Percentiles rank a stretch among this genome's conserved stretches.
These are phyloP conservation scores for Trichoderma afroharzianum DNA, from an alignment of 2,329 filamentous ascomycete genomes.

Conservation along the genomic window DNA sequence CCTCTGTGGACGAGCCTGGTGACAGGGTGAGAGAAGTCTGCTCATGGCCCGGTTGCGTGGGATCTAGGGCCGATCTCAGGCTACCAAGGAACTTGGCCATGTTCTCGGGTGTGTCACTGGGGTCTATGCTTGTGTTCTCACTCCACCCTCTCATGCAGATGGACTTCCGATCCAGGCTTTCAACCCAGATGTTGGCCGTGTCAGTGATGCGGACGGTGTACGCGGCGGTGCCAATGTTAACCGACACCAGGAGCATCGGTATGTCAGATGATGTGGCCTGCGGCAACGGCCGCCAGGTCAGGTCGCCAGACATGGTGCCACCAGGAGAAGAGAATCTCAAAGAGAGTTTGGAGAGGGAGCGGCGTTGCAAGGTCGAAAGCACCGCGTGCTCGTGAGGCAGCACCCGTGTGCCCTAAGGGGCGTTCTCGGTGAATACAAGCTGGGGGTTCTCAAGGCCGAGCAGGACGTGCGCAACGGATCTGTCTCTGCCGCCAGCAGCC, in stretches of 20 bases:
- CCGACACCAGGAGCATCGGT: conserved; percentile 62
- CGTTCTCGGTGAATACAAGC: conserved; percentile 18
- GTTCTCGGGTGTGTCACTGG: conserved; percentile 64
- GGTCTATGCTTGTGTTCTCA: conserved; percentile 68
- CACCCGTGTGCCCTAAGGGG: conserved; percentile 3
- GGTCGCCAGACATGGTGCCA: conserved; percentile 30
- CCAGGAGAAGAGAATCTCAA: background rate
- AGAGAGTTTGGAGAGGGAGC: background rate
- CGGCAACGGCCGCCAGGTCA: conserved; percentile 48
- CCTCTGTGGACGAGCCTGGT: conserved; percentile 30
- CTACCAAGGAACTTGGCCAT: conserved; percentile 64
- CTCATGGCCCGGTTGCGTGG: conserved; percentile 40
- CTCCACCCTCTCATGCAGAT: conserved; percentile 61
- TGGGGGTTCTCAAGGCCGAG: conserved; percentile 1
- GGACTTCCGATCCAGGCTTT: conserved; percentile 56
- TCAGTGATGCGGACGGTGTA: conserved; percentile 70
- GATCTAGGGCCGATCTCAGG: conserved; percentile 52
- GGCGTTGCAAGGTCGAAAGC: background rate
- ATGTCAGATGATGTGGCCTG: conserved; percentile 38
- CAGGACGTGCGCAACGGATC: conserved; percentile 8
- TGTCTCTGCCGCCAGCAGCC: background rate
- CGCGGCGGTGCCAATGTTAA: conserved; percentile 48
- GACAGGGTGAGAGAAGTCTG: conserved; percentile 45
- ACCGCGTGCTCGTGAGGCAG: conserved; percentile 6
- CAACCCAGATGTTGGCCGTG: conserved; percentile 69